Evolutionary conservation across 306 rosid species (phyloP), one percentile per base, ranked within the genome.

Genomic region (Carpinus fangiana): DNA sequence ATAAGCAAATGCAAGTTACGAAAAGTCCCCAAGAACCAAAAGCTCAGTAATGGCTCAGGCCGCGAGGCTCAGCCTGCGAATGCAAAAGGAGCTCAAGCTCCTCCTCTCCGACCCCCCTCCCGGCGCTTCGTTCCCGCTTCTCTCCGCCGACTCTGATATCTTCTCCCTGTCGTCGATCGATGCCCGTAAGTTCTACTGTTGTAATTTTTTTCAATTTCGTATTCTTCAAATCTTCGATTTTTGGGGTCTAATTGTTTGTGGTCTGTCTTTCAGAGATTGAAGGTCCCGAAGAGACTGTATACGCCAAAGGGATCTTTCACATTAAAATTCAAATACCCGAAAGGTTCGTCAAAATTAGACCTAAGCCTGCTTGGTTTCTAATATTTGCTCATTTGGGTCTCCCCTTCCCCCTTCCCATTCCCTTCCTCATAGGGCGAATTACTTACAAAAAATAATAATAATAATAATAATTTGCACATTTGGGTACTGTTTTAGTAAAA

Each of bases 101-200:
- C 88, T 84, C 60, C 84, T 84, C 85, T 20, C 85, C 75, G 88
- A 84, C 56, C 85, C 85, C 13, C 88, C 88, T 47, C 83, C 74
- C 46, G 87, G 87, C 21, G 72, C 83, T 9, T 74, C 82, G 51
- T 81, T 84, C 72, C 85, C 85, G 0, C 51, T 43, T 31, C 83
- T 81, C n/a, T 69, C 85, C 18, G 13, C 83, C 17, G 77, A 60
- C 41, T 61, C 73, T 10, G 52, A 28, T 12, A 52, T 77, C 4
- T 51, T 77, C 66, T 80, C 80, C 52, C 48, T 84, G 38, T 59
- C 85, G 38, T 23, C 80, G 73, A 74, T 84, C 70, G 78, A 81
- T 45, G 88, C 83, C 59, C 78, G 85, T 84, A 74, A 54, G 76
- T n/a, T 12, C 56, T 43, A 5, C 6, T 5, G 31, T 66, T 21